Conservation (phyloP, 768 basidiomycete genomes). For the Lactarius psammicola region DNA sequence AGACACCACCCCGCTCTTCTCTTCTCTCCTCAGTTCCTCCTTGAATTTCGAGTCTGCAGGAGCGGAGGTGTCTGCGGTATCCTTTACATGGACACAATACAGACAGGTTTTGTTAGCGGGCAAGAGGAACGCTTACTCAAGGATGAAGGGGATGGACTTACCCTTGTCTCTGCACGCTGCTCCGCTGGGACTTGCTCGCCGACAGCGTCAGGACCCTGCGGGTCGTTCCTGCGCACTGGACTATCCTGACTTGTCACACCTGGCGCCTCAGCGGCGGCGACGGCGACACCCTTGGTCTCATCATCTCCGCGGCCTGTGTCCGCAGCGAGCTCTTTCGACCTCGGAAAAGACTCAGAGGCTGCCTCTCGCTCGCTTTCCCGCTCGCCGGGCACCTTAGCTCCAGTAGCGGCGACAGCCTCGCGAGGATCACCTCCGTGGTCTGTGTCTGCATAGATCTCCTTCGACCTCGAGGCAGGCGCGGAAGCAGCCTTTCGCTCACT, state of each 20-base stretch:
- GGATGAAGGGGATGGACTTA: background rate
- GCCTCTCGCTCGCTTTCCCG: background rate
- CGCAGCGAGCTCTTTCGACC: background rate
- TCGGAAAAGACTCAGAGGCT: background rate
- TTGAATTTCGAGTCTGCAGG: constrained; percentile 8
- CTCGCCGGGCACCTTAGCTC: constrained; percentile 49
- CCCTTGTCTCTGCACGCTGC: background rate
- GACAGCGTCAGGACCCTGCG: background rate
- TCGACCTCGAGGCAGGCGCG: background rate
- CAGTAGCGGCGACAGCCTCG: constrained; percentile 33
- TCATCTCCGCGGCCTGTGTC: background rate
- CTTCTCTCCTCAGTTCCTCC: background rate
- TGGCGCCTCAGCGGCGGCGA: background rate
- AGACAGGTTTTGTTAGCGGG: background rate
- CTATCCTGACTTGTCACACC: background rate
- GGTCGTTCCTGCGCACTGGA: background rate
- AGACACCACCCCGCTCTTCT: background rate
- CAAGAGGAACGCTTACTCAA: background rate
- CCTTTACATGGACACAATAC: background rate
- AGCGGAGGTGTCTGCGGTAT: background rate
- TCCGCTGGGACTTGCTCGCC: background rate
- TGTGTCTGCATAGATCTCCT: background rate
- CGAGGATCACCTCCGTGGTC: background rate
- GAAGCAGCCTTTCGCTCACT: background rate
- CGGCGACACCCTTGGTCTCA: background rate